Evolutionary conservation across 2,329 filamentous ascomycete genomes (phyloP).

Genomic region (Microdochium nivale): DNA sequence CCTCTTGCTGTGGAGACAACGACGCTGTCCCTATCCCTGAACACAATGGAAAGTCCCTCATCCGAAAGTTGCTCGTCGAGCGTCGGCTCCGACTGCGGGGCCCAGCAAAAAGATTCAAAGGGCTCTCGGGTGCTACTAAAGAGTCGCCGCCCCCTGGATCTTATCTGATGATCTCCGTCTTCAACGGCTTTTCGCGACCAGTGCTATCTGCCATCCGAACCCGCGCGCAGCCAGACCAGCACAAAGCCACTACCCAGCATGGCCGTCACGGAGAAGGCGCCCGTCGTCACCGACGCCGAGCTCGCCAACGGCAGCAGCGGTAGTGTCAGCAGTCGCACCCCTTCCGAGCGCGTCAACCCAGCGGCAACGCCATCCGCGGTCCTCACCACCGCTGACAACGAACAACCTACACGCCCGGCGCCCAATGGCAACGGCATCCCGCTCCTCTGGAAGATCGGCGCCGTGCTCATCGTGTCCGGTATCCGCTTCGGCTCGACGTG

Average conservation of each 20-base stretch:
- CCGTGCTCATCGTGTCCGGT: constrained; percentile 40
- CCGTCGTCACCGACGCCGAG: neutral
- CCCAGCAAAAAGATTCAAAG: too few relatives aligned
- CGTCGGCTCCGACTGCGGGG: too few relatives aligned
- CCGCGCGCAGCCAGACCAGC: neutral
- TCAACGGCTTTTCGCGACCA: too few relatives aligned
- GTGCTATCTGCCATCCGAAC: neutral
- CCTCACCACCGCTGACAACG: neutral
- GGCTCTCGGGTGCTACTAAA: neutral
- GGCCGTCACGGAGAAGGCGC: neutral
- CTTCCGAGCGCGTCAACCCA: neutral
- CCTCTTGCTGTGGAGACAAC: too few relatives aligned
- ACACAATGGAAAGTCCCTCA: too few relatives aligned
- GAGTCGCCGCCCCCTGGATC: too few relatives aligned
- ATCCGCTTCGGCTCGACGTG: constrained; percentile 53
- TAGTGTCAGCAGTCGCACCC: neutral
- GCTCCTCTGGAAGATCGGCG: constrained; percentile 21
- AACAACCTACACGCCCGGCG: neutral
- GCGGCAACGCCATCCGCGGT: neutral
- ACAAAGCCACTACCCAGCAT: neutral
- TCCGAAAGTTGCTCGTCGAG: too few relatives aligned
- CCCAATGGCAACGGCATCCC: neutral
- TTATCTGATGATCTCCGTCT: too few relatives aligned
- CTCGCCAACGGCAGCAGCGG: neutral
- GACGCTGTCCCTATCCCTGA: too few relatives aligned